Conservation (phyloP, 352 stramenopile genomes). For the Paralagenidium karlingii region DNA sequence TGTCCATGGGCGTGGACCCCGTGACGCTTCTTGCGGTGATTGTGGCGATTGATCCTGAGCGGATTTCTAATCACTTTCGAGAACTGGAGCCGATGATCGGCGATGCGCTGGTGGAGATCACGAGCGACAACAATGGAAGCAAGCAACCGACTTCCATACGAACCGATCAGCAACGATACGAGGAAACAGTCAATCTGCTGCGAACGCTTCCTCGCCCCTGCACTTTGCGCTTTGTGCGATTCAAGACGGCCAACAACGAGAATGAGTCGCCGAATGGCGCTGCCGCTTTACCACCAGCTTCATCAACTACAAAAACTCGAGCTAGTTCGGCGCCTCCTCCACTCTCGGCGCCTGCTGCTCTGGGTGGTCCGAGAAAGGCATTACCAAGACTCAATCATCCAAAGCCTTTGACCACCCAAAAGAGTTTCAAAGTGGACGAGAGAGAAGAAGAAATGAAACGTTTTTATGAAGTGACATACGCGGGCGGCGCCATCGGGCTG, state of each 20-base stretch:
- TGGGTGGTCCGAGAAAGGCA: too few species aligned
- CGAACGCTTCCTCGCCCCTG: conserved; percentile 34
- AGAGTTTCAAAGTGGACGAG: conserved; percentile 3
- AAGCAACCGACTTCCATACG: conserved; percentile 7
- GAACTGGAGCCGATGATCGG: conserved; percentile 33
- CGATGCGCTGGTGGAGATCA: conserved; percentile 46
- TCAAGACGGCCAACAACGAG: conserved; percentile 15
- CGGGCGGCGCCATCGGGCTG: conserved; percentile 17
- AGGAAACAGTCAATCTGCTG: conserved; percentile 43
- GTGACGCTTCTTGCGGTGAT: conserved; percentile 57
- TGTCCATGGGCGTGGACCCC: conserved; percentile 71
- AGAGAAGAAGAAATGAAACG: conserved; percentile 21
- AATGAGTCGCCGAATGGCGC: background rate
- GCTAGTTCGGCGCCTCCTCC: too few species aligned
- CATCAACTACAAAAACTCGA: too few species aligned
- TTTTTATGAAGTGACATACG: conserved; percentile 62
- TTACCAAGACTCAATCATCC: too few species aligned
- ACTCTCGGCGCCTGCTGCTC: too few species aligned
- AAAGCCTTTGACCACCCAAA: background rate
- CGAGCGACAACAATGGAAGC: conserved; percentile 8
- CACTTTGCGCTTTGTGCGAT: conserved; percentile 41
- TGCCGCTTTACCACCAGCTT: too few species aligned
- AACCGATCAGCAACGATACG: conserved; percentile 52
- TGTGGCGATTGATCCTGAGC: conserved; percentile 38
- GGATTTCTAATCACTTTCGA: conserved; percentile 44